Base-by-base conservation (phyloP, 176 grass and related monocot genomes). In the Eleusine coracana region DNA sequence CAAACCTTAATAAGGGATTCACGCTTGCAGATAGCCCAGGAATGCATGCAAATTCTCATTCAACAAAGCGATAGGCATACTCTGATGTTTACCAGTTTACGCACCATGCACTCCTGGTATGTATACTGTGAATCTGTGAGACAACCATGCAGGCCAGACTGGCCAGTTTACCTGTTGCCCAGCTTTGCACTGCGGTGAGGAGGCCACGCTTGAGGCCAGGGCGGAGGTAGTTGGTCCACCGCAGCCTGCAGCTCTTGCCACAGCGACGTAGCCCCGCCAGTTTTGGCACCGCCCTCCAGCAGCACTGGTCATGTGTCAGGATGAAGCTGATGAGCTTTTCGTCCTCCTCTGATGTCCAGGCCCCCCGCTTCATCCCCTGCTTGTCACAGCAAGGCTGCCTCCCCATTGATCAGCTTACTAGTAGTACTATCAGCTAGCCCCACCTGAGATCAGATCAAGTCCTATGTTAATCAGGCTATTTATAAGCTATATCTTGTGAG, bases 181-280 rank as follows among this genome's bases (percentile, higher is more conserved):
- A 95, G 87, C 55, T 88, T 80, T 58, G 92, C 90, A 60, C 79
- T 2, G 86, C 80, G 40, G 62, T 92, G 79, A 97, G 87, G 1
- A 93, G 87, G 42, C 94, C 94, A 51, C 85, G 87, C 87, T 97
- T 97, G 70, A 97, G 85, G 54, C 89, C 94, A 45, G 94, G 91
- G 7, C 87, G 91, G 21, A 97, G 77, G 67, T 97, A 97, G 66
- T 97, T 97, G 12, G 88, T 88, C 94, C 94, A 97, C 44, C 94
- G 85, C 20, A 97, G 82, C 71, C 94, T 61, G 58, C 94, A 97
- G 39, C 94, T 97, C 85, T 97, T 97, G 40, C 94, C 94, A 3
- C 91, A 97, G 37, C 91, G 84, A 64, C 86, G 51, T 41, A 97
- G 75, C 49, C 94, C 94, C 0, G 91, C 94, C 4, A 94, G 80